Evolutionary conservation across 257 asterid genomes (phyloP), one percentile per base, ranked within the genome.

Genomic region (Gentiana macrophylla): DNA sequence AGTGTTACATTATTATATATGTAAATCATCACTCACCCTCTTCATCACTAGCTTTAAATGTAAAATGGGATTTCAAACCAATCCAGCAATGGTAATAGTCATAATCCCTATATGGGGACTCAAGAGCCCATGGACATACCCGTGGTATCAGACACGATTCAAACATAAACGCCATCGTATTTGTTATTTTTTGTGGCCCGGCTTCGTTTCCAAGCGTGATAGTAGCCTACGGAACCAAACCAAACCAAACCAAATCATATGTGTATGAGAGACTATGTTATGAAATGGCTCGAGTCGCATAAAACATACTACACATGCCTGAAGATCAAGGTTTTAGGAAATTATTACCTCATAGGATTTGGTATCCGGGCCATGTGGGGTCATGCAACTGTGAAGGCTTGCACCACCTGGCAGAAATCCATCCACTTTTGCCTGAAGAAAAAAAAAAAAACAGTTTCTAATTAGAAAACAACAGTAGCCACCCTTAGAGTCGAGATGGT

Each of bases 341-440:
- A 58, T 50, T 38, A 5, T 63, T 75, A 91, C 98, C 97, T 91
- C 98, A 5, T 62, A 91, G 34, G 98, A 79, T 77, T 83, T 91
- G 45, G 98, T 84, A 71, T 91, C 97, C 8, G 97, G 98, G 44
- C 98, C 97, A 66, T 92, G 98, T 49, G 97, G 97, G 63, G 97
- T 92, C 98, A 92, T 88, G 85, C 98, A 85, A 71, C 94, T 87
- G 67, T 92, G 98, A 32, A 92, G 98, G 78, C 97, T 92, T 54
- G 97, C 97, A 32, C 97, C 98, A 12, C 98, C 97, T 5, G 98
- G 95, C 51, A 81, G 75, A 82, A 92, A 92, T 45, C 97, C 98
- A 69, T 79, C 97, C 45, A 94, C 94, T 83, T 91, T 91, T 69
- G 98, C 98, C 98, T 91, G 90, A 53, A 71, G 58, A 72, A 37